Evolutionary conservation across 139 green algal species (phyloP), one percentile per base, ranked within the genome.

Genomic region (Eudorina sp.): DNA sequence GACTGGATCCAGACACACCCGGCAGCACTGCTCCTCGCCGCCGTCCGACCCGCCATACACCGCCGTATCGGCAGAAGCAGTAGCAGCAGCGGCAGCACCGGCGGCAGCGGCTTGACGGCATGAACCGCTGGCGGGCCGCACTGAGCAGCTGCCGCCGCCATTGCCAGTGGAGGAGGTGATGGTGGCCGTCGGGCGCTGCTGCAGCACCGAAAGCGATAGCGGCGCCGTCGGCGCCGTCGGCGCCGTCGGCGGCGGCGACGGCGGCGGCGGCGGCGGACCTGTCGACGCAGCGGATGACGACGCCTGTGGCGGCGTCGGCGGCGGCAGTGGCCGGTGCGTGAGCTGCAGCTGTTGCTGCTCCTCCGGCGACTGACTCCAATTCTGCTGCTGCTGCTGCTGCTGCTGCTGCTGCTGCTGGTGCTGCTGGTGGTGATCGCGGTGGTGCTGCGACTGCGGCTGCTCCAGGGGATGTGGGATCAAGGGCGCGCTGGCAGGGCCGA

Each of bases 1-100:
- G n/a, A 88, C 43, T 7, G 82, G 41, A 11, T 88, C 82, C 62
- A 88, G 40, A 55, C 82, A 88, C 82, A 88, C 82, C 3, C 82
- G 82, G 82, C 82, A 88, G 82, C 66, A 78, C 31, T 53, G 41
- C 64, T 69, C 82, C 64, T 88, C 82, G 36, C 2, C 27, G 34
- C 58, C 76, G 23, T 2, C 19, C n/a, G n/a, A n/a, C n/a, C n/a
- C n/a, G n/a, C n/a, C n/a, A n/a, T n/a, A n/a, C n/a, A n/a, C n/a
- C n/a, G n/a, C n/a, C n/a, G n/a, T n/a, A n/a, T 48, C 75, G 3
- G n/a, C 66, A 7, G n/a, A 3, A 3, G 21, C 36, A 40, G 2
- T 29, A 25, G 6, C 62, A 11, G 38, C 11, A 9, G 31, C 11
- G 13, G 36, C 62, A 19, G 62, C 62, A 19, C 27, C 62, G 16